Conservation (phyloP, 2,329 filamentous ascomycete species). For the Blumeriella jaapii region DNA sequence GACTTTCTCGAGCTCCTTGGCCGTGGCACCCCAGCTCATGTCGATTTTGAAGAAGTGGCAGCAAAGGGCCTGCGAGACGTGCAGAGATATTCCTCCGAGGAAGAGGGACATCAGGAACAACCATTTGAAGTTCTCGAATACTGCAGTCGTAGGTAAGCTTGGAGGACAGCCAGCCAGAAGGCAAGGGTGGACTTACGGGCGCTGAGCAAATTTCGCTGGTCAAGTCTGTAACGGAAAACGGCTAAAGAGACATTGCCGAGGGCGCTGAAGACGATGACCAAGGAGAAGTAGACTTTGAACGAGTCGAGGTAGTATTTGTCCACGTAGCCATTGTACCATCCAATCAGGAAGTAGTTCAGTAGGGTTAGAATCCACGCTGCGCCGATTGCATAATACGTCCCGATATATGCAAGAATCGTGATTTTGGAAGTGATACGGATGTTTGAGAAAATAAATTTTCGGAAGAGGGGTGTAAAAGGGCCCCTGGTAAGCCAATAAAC, state of each 20-base stretch:
- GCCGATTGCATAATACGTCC: constrained; percentile 52
- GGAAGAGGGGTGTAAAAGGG: constrained; percentile 55
- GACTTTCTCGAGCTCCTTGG: constrained; percentile 41
- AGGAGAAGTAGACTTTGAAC: constrained; percentile 50
- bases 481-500: constrained; percentile 49
- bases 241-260: constrained; percentile 30
- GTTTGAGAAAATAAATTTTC: constrained; percentile 45
- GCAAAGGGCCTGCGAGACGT: constrained; percentile 31
- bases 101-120: constrained; percentile 32
- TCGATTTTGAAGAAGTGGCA: constrained; percentile 34
- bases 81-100: constrained; percentile 33
- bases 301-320: constrained; percentile 58
- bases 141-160: constrained; percentile 1
- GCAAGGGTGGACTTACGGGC: constrained; percentile 19
- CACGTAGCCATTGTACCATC: constrained; percentile 56
- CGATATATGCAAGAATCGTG: constrained; percentile 61
- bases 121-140: constrained; percentile 47
- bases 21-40: constrained; percentile 42
- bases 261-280: constrained; percentile 53
- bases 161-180: background rate
- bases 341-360: constrained; percentile 60
- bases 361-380: constrained; percentile 55
- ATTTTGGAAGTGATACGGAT: constrained; percentile 57
- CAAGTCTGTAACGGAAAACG: constrained; percentile 16
- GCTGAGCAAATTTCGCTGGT: constrained; percentile 15